Base-by-base conservation (phyloP, 352 stramenopile genomes). In the Globisporangium abappressorium region DNA sequence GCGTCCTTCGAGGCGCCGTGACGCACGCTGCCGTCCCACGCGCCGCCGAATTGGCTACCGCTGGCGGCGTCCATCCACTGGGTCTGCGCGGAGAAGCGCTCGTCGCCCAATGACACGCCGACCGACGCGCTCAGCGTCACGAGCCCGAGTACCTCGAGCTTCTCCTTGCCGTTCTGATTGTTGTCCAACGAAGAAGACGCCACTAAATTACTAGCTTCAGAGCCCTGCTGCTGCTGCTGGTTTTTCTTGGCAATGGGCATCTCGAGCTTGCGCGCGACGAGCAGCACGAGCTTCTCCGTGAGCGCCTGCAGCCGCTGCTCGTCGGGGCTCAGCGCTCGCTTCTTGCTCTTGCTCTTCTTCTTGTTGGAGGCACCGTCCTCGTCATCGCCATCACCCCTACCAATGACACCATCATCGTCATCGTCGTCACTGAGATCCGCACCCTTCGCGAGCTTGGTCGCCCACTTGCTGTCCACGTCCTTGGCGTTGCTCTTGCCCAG, bases 1-100 rank as follows among this genome's bases (percentile, higher is more conserved):
- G 59, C 67, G 65, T 96, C 87, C 68, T 91, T 95, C 24, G 81
- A 87, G 0, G 90, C 87, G 11, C 90, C 90, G 63, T 90, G 84
- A 18, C 90, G 84, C 2, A 91, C 70, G 12, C 22, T 33, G n/a
- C 89, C 90, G 43, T 78, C 65, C 89, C 89, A 97, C 8, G 80
- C 67, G 2, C 82, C 89, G 20, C 86, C 82, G 46, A 87, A 79
- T 28, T 57, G 46, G 54, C 36, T 55, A 15, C 79, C 86, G 14
- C 66, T 43, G 0, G 85, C 82, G n/a, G 62, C 71, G 65, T 97
- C 90, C 60, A 97, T 84, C 87, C 87, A 97, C 60, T 77, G 80
- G 20, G 90, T 97, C 65, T 93, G 82, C 26, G 90, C 90, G 18
- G 85, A 83, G 9, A 88, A 77, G 5, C 90, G 84, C 51, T 89